Evolutionary conservation across 192 early-diverging fungal species (phyloP), one percentile per base, ranked within the genome.

Genomic region (Funneliformis mosseae): DNA sequence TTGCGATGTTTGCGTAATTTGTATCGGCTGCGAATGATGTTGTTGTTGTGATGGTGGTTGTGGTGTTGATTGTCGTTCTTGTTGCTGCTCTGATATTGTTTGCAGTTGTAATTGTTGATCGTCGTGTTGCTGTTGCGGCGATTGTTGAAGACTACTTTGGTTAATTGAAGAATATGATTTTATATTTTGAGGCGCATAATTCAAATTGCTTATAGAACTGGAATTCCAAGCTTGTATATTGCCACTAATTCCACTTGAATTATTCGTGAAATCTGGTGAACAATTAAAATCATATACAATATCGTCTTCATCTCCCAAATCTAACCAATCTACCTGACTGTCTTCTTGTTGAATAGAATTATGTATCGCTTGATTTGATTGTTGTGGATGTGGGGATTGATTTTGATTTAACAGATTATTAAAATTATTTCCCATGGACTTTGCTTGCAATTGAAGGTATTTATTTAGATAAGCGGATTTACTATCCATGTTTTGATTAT

Each of bases 201-300:
- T 70, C 9, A 79, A 69, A 79, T 79, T 79, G 14, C 18, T 28
- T 60, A 79, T 38, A 38, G 46, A 23, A 64, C 12, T 64, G 8
- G 66, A 8, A 70, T 69, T 67, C 77, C 77, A 79, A n/a, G 16
- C 75, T n/a, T 28, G 60, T 27, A 74, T 74, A 64, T 64, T 55
- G 50, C 16, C 21, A 55, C 50, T 16, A 14, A 16, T 72, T 45
- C 76, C 76, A 14, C 25, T 39, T 0, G 25, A 14, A 64, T 39
- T 64, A 63, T 42, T 64, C 12, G 76, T 39, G 6, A 64, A 23
- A 6, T 48, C 63, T 21, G 66, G 23, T 39, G 39, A 21, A 8
- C 27, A 62, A 77, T n/a, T 63, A 70, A 79, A 79, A 79, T 79
- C 77, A 79, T 79, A 79, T 18, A 70, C 77, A 45, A 46, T 27